Evolutionary conservation across 768 basidiomycete species (phyloP), one percentile per base, ranked within the genome.

Genomic region (Kwoniella bestiolae): DNA sequence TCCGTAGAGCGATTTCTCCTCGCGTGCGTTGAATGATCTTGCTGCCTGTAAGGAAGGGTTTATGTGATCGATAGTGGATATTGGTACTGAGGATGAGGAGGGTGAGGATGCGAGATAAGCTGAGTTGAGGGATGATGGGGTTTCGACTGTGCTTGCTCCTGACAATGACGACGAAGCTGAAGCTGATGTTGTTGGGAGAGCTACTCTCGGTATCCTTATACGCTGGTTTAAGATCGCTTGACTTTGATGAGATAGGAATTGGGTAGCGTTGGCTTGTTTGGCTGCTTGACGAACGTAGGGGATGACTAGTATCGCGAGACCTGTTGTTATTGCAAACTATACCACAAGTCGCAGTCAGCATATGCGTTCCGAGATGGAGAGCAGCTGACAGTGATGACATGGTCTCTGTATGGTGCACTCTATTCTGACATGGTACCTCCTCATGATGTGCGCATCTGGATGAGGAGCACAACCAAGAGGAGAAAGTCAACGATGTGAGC

Each of bases 291-390:
- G 53, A 29, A 66, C 67, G 53, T 66, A 75, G 5, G 74, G 71
- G 9, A 75, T 57, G 25, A 75, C 61, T 25, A 75, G 67, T 3
- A 69, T 23, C 2, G 74, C 72, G 8, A 75, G 61, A 31, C 74
- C 74, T 9, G 66, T 66, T 18, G 71, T 70, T 34, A 75, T 61
- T 7, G 71, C 67, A 45, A 75, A 72, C 74, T 75, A 49, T 3
- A 58, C 3, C 26, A 7, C 4, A 12, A 35, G 38, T n/a, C 8
- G 23, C 21, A 5, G 44, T 60, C 60, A 49, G 47, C 60, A n/a
- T n/a, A n/a, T n/a, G n/a, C n/a, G n/a, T n/a, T n/a, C n/a, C n/a
- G n/a, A n/a, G n/a, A n/a, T n/a, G n/a, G n/a, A n/a, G n/a, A n/a
- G n/a, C n/a, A n/a, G n/a, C n/a, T n/a, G n/a, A n/a, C n/a, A n/a